These are phyloP conservation scores for Trametes villosa DNA, from an alignment of 768 basidiomycete genomes.

Conservation along the genomic window DNA sequence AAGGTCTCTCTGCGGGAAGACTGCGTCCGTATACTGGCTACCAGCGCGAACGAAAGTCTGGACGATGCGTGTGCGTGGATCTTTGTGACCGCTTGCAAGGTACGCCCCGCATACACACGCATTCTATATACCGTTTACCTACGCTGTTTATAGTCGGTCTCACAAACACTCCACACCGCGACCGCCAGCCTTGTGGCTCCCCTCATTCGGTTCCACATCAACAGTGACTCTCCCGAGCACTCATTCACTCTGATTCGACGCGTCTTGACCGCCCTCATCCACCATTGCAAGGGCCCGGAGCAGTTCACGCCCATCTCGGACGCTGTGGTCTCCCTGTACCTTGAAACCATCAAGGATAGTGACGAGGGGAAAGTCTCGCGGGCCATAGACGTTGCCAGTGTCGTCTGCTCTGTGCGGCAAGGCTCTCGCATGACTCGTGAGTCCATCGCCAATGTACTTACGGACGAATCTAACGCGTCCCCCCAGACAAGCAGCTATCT, in stretches of 20 bases:
- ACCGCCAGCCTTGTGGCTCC: constrained; percentile 63
- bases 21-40: constrained; percentile 59
- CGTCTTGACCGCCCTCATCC: constrained; percentile 77
- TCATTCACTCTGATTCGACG: constrained; percentile 68
- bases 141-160: constrained; percentile 60
- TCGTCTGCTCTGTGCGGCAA: constrained; percentile 66
- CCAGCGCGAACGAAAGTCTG: constrained; percentile 45
- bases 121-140: background rate
- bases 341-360: constrained; percentile 20
- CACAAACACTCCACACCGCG: constrained; percentile 80
- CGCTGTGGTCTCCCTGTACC: constrained; percentile 49
- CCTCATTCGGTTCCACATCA: constrained; percentile 60
- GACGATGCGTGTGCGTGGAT: constrained; percentile 76
- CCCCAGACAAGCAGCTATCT: constrained; percentile 42
- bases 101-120: constrained; percentile 31
- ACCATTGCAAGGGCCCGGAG: constrained; percentile 76
- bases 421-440: constrained; percentile 70
- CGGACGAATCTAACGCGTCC: background rate
- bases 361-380: constrained; percentile 49
- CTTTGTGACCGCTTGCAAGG: constrained; percentile 80
- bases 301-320: constrained; percentile 64
- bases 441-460: constrained; percentile 26
- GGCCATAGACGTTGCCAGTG: constrained; percentile 57
- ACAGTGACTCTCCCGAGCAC: constrained; percentile 41
- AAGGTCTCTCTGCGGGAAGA: constrained; percentile 61